A percentile compares a stretch with the other conserved stretches of the same genome.
Conservation (phyloP, 225 moss, liverwort and hornwort genomes). For the Physcomitrellopsis africana region DNA sequence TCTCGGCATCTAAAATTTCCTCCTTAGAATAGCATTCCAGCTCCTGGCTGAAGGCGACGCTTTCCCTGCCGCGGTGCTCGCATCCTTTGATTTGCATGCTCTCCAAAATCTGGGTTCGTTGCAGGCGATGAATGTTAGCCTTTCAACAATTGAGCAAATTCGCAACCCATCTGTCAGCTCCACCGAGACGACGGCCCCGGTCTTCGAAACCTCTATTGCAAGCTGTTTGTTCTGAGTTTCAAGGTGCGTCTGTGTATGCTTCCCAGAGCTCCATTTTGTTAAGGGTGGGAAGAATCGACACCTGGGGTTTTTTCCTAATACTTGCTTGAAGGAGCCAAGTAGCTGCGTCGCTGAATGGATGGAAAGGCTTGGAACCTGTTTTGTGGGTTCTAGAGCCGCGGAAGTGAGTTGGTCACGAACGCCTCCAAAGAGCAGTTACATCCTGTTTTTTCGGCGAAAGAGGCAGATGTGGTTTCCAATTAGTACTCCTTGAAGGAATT, state of each 20-base stretch:
- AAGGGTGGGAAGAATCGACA: too few relatives aligned
- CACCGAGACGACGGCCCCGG: background rate
- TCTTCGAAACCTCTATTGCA: background rate
- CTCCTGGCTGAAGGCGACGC: background rate
- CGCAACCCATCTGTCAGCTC: background rate
- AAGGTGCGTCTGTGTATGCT: background rate
- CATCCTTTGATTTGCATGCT: background rate
- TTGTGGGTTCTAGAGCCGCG: background rate
- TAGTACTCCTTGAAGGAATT: background rate
- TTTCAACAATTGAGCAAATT: background rate
- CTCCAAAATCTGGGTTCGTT: background rate
- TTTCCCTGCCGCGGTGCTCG: background rate
- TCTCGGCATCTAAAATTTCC: too few relatives aligned
- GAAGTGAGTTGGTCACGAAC: background rate
- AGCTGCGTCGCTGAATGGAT: too few relatives aligned
- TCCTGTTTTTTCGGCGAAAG: conserved; percentile 9
- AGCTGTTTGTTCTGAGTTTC: background rate
- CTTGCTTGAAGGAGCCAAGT: too few relatives aligned
- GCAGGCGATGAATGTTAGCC: background rate
- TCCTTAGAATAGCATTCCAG: background rate
- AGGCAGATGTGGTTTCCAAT: conserved; percentile 1
- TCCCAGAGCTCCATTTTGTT: too few relatives aligned
- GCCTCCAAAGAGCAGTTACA: background rate
- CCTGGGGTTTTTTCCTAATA: too few relatives aligned
- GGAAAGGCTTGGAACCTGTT: too few relatives aligned